These are phyloP conservation scores for Cercospora sesami DNA, from an alignment of 2,329 filamentous ascomycete genomes.

Conservation along the genomic window DNA sequence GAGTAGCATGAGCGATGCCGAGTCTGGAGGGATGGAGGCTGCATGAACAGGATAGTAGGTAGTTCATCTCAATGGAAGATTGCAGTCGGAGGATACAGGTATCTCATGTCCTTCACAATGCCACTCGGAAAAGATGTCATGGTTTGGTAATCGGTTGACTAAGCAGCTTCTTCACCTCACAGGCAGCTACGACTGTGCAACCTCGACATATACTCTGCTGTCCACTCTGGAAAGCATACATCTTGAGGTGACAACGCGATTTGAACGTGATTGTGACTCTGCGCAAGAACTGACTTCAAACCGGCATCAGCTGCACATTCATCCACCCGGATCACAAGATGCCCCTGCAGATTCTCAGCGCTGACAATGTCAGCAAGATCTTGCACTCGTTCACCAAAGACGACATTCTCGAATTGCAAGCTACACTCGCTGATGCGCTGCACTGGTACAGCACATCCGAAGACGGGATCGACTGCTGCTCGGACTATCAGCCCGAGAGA, in stretches of 20 bases:
- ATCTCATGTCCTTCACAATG: not conserved
- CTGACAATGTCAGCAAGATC: slow-evolving; percentile 56
- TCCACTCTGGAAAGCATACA: not conserved
- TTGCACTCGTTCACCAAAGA: slow-evolving; percentile 58
- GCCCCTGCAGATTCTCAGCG: slow-evolving; percentile 61
- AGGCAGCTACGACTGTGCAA: not conserved
- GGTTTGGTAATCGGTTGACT: slow-evolving; percentile 3
- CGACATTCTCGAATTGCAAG: slow-evolving; percentile 59
- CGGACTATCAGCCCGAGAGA: slow-evolving; percentile 62
- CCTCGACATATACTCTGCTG: not conserved
- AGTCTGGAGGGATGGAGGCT: not conserved
- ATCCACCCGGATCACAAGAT: slow-evolving; percentile 40
- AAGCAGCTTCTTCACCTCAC: not conserved
- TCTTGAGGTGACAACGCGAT: not conserved
- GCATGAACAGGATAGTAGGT: not conserved
- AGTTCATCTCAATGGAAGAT: not conserved
- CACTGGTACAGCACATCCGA: slow-evolving; percentile 65
- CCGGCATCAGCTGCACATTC: not conserved
- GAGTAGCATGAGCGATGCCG: slow-evolving; percentile 6
- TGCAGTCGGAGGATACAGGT: not conserved
- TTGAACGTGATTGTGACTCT: not conserved
- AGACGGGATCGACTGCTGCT: slow-evolving; percentile 58
- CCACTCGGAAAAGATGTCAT: not conserved
- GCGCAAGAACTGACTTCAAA: not conserved
- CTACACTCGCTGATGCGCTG: slow-evolving; percentile 59